Percentiles rank a stretch among this genome's conserved stretches.
These are phyloP conservation scores for Cercospora janseana DNA, from an alignment of 2,329 filamentous ascomycete species.

Conservation along the genomic window DNA sequence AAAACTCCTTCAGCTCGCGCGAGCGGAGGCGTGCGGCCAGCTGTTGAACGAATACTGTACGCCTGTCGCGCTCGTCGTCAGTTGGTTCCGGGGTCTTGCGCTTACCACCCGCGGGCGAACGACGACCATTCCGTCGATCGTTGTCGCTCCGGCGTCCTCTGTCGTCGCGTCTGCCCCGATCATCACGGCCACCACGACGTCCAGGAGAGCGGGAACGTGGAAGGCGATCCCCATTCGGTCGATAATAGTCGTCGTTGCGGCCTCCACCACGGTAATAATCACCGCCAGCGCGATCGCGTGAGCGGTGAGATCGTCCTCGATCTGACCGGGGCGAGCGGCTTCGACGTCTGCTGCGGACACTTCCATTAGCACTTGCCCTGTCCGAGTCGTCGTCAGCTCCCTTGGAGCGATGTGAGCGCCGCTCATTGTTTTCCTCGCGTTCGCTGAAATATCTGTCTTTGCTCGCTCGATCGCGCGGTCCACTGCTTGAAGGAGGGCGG, in stretches of 20 bases:
- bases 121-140: conserved; percentile 47
- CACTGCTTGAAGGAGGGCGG: conserved; percentile 7
- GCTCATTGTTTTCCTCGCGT: conserved; percentile 38
- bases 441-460: conserved; percentile 35
- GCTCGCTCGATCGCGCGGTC: conserved; percentile 11
- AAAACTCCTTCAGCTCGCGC: conserved; percentile 84
- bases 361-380: conserved; percentile 41
- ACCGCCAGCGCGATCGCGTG: conserved; percentile 32
- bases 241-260: conserved; percentile 41
- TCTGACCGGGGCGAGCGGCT: conserved; percentile 29
- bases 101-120: conserved; percentile 42
- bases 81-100: conserved; percentile 65
- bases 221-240: conserved; percentile 47
- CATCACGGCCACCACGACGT: conserved; percentile 55
- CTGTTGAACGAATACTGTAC: conserved; percentile 98
- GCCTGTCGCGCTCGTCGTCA: conserved; percentile 93
- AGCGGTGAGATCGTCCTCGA: conserved; percentile 26
- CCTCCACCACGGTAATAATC: conserved; percentile 43
- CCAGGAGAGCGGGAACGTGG: conserved; percentile 65
- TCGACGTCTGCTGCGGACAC: conserved; percentile 35
- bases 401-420: conserved; percentile 36
- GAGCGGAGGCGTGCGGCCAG: conserved; percentile 90
- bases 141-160: conserved; percentile 60
- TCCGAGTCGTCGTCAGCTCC: conserved; percentile 36
- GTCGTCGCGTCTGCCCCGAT: conserved; percentile 47